phyloP scores from a whole-genome alignment of 805 yeast genomes.

The Lipomyces yamadae region DNA sequence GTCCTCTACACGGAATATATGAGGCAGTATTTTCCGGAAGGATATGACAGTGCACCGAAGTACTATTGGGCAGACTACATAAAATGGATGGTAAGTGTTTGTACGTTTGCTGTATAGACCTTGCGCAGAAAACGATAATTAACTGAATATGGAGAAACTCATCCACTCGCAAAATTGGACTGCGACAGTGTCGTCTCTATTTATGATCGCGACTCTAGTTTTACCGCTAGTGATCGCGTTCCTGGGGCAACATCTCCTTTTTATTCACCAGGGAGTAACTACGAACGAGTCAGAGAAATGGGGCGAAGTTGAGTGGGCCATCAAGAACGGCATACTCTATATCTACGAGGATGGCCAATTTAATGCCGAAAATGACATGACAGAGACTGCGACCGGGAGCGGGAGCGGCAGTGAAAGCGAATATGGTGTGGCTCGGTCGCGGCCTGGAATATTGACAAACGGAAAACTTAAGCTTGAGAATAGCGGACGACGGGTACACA shows the following conservation, averaged over 20 bases:
- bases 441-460: neutral
- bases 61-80: slow-evolving; percentile 27
- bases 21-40: slow-evolving; percentile 28
- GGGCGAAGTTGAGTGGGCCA: slow-evolving; percentile 62
- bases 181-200: slow-evolving; percentile 46
- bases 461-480: neutral
- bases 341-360: slow-evolving; percentile 37
- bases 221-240: slow-evolving; percentile 54
- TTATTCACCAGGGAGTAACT: slow-evolving; percentile 69
- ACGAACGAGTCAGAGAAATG: slow-evolving; percentile 77
- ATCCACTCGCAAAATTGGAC: slow-evolving; percentile 34
- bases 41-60: slow-evolving; percentile 13
- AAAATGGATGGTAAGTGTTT: slow-evolving; percentile 25
- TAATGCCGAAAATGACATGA: neutral
- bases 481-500: slow-evolving; percentile 24
- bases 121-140: neutral
- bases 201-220: slow-evolving; percentile 53
- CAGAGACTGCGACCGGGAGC: slow-evolving; percentile 40
- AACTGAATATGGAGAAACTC: slow-evolving; percentile 9
- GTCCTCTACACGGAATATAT: slow-evolving; percentile 26
- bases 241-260: slow-evolving; percentile 52
- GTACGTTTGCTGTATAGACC: neutral
- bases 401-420: slow-evolving; percentile 34
- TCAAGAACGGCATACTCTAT: slow-evolving; percentile 50
- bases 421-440: slow-evolving; percentile 3